Percentiles rank a stretch among this genome's conserved stretches.
These are phyloP conservation scores for Sisymbrium altissimum DNA, from an alignment of 345 rosid species.

Conservation along the genomic window DNA sequence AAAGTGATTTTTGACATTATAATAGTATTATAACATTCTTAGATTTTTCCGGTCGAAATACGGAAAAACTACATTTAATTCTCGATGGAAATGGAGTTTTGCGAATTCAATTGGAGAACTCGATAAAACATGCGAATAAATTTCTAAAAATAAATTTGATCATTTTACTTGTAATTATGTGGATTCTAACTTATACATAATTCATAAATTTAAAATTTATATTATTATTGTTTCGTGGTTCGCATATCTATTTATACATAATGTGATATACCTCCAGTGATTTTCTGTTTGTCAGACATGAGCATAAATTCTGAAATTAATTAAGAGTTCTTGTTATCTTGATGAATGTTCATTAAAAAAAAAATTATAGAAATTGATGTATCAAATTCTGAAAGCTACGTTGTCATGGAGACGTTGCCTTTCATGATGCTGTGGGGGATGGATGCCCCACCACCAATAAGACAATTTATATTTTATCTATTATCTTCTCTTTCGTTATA, in stretches of 20 bases:
- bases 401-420: constrained; percentile 10
- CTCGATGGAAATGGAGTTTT: too few species aligned
- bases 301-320: not conserved
- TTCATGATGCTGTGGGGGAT: constrained; percentile 25
- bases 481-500: not conserved
- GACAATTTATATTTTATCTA: not conserved
- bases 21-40: too few species aligned
- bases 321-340: too few species aligned
- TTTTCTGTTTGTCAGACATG: not conserved
- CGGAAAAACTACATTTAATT: too few species aligned
- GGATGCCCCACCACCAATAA: constrained; percentile 27
- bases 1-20: too few species aligned
- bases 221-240: too few species aligned
- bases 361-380: constrained; percentile 6
- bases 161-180: not conserved
- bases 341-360: too few species aligned
- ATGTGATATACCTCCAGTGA: not conserved
- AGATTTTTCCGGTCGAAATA: too few species aligned
- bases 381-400: constrained; percentile 11
- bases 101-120: too few species aligned
- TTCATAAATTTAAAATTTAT: not conserved
- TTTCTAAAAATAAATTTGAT: not conserved
- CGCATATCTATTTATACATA: too few species aligned
- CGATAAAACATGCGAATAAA: not conserved
- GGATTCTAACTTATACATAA: not conserved